phyloP scores from a whole-genome alignment of 805 yeast genomes.

The Metschnikowia similis region DNA sequence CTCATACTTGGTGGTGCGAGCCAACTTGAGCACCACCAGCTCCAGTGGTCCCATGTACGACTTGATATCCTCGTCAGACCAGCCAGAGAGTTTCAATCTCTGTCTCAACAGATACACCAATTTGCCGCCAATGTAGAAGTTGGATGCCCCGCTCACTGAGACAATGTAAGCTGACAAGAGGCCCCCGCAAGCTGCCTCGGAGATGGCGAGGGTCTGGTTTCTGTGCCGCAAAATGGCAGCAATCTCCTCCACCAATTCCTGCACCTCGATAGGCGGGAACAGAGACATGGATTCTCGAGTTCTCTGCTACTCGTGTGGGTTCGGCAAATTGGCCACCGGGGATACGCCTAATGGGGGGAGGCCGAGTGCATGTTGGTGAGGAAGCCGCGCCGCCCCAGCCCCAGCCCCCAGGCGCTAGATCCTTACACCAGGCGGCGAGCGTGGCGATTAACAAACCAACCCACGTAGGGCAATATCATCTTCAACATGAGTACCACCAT shows the following conservation, averaged over 20 bases:
- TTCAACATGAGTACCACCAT: conserved; percentile 21
- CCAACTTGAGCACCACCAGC: conserved; percentile 67
- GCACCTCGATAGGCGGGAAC: conserved; percentile 62
- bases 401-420: background rate
- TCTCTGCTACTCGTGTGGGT: background rate
- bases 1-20: conserved; percentile 74
- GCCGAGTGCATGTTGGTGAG: background rate
- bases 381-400: background rate
- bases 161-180: conserved; percentile 75
- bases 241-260: conserved; percentile 49
- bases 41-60: conserved; percentile 81
- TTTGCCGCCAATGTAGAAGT: conserved; percentile 80
- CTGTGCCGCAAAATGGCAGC: conserved; percentile 51
- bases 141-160: conserved; percentile 80
- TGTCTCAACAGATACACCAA: conserved; percentile 74
- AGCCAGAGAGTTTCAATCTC: conserved; percentile 69
- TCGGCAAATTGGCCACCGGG: background rate
- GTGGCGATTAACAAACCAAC: background rate
- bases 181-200: conserved; percentile 92
- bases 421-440: conserved; percentile 1
- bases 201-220: conserved; percentile 66
- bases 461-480: background rate
- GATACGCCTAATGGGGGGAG: too few species aligned
- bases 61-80: conserved; percentile 67
- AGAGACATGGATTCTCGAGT: conserved; percentile 12